Evolutionary conservation across 345 rosid genomes (phyloP).

Genomic region (Aurinia saxatilis): DNA sequence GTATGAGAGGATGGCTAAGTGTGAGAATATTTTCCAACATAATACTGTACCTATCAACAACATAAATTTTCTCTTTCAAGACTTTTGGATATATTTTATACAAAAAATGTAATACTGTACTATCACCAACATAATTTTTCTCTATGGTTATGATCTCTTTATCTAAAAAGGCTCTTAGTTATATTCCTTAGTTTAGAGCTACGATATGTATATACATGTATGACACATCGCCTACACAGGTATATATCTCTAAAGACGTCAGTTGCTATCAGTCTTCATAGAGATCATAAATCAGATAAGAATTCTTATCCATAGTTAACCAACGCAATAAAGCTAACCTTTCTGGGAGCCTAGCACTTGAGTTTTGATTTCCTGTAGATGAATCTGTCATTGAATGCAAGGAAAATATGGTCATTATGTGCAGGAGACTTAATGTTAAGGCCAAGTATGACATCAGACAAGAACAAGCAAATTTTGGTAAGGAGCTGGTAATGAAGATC

Average conservation of each 20-base stretch:
- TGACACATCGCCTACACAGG: neutral
- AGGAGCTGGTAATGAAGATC: slow-evolving; percentile 11
- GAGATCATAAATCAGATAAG: neutral
- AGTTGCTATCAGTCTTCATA: neutral
- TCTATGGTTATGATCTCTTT: neutral
- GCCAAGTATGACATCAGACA: neutral
- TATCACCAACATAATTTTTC: neutral
- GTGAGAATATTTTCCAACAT: neutral
- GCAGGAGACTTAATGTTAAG: neutral
- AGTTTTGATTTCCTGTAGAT: slow-evolving; percentile 57
- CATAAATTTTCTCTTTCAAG: neutral
- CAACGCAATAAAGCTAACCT: slow-evolving; percentile 45
- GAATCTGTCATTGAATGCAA: slow-evolving; percentile 41
- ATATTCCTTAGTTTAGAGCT: neutral
- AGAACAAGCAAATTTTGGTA: neutral
- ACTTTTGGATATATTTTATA: neutral
- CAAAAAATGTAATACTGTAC: neutral
- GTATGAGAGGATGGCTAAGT: neutral
- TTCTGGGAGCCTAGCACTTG: slow-evolving; percentile 86
- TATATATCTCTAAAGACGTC: neutral
- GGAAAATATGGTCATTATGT: neutral
- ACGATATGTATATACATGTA: neutral
- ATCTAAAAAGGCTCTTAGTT: neutral
- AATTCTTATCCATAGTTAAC: neutral
- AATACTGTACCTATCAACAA: no score